Conservation (phyloP, 2,329 filamentous ascomycete genomes). For the Epichloe sylvatica region DNA sequence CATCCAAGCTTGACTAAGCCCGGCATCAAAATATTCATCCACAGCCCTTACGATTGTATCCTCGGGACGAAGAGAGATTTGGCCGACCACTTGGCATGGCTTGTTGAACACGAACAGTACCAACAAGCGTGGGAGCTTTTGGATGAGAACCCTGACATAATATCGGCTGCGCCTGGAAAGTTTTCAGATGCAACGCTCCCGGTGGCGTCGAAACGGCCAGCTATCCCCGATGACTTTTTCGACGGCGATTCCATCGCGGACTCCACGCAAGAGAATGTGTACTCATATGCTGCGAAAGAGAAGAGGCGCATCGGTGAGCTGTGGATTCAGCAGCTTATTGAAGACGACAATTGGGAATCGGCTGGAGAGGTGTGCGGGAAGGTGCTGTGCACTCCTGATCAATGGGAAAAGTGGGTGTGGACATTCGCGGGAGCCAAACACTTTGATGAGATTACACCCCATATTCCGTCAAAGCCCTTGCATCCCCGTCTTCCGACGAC, state of each 20-base stretch:
- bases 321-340: slow-evolving; percentile 79
- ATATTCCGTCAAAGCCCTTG: slow-evolving; percentile 66
- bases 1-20: slow-evolving; percentile 43
- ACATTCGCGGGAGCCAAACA: slow-evolving; percentile 74
- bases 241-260: slow-evolving; percentile 50
- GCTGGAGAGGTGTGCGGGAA: slow-evolving; percentile 73
- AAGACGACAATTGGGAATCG: slow-evolving; percentile 56
- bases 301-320: slow-evolving; percentile 84
- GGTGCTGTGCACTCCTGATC: slow-evolving; percentile 62
- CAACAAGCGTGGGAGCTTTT: slow-evolving; percentile 81
- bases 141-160: slow-evolving; percentile 70
- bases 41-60: slow-evolving; percentile 95
- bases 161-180: slow-evolving; percentile 29
- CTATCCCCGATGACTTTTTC: slow-evolving; percentile 49
- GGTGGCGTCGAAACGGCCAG: slow-evolving; percentile 27
- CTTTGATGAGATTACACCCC: slow-evolving; percentile 78
- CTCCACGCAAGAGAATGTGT: slow-evolving; percentile 40
- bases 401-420: slow-evolving; percentile 96
- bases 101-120: slow-evolving; percentile 68
- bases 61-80: slow-evolving; percentile 78
- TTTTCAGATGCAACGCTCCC: slow-evolving; percentile 25
- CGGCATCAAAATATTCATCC: slow-evolving; percentile 70
- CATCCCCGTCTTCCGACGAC: slow-evolving; percentile 64
- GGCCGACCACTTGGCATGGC: slow-evolving; percentile 72
- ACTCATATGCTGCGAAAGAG: slow-evolving; percentile 65